phyloP scores from a whole-genome alignment of 177 flowering plant genomes.

The Telopea speciosissima region DNA sequence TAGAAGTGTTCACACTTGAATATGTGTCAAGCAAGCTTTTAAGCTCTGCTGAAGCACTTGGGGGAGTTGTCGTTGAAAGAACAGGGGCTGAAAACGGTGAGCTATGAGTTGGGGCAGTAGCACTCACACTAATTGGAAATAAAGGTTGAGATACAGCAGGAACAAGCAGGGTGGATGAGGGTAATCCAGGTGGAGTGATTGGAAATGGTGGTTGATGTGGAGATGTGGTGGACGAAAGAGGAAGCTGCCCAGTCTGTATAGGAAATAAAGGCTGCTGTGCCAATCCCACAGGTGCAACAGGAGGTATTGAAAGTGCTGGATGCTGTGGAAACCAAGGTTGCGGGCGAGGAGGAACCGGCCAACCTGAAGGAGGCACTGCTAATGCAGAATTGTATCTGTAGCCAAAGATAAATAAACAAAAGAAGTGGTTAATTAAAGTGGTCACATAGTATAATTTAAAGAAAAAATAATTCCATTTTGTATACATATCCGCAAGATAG shows the following conservation, averaged over 20 bases:
- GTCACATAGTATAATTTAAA: too few relatives aligned
- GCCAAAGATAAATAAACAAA: slow-evolving; percentile 11
- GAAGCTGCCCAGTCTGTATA: slow-evolving; percentile 54
- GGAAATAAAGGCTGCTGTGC: slow-evolving; percentile 82
- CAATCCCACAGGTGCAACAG: slow-evolving; percentile 40
- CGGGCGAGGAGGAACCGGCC: slow-evolving; percentile 81
- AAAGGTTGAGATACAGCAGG: slow-evolving; percentile 83
- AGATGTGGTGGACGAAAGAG: slow-evolving; percentile 39
- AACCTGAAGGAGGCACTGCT: slow-evolving; percentile 57
- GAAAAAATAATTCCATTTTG: too few relatives aligned
- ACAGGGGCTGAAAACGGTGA: slow-evolving; percentile 43
- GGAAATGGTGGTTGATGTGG: slow-evolving; percentile 40
- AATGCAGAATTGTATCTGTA: slow-evolving; percentile 64
- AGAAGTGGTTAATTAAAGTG: too few relatives aligned
- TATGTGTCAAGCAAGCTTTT: slow-evolving; percentile 33
- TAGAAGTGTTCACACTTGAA: slow-evolving; percentile 18
- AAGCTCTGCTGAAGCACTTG: slow-evolving; percentile 38
- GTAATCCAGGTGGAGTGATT: slow-evolving; percentile 62
- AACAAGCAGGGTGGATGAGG: slow-evolving; percentile 38
- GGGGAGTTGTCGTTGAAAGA: slow-evolving; percentile 30
- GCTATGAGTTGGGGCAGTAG: slow-evolving; percentile 38
- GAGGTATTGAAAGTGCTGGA: slow-evolving; percentile 42
- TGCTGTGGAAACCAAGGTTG: slow-evolving; percentile 70
- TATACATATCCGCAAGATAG: too few relatives aligned
- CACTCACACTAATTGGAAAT: slow-evolving; percentile 65